phyloP scores from a whole-genome alignment of 163 green algal species.

The Prototheca cutis region DNA sequence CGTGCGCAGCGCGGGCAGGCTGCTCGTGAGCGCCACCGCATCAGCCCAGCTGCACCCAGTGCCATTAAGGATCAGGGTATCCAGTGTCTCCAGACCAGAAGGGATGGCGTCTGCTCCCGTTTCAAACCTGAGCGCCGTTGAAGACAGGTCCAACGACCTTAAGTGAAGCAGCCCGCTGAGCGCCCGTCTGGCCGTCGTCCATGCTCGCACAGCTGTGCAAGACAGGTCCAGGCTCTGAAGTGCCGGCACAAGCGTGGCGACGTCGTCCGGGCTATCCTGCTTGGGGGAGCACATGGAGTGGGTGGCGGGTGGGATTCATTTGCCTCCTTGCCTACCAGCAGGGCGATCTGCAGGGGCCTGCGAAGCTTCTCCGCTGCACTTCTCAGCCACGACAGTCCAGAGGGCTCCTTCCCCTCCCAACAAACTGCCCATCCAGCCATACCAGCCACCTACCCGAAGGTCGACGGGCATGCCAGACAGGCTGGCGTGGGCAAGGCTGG shows the following conservation, averaged over 20 bases:
- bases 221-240: constrained; percentile 1
- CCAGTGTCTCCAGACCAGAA: neutral
- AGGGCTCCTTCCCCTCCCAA: too few species aligned
- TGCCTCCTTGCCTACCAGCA: too few species aligned
- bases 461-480: constrained; percentile 7
- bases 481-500: neutral
- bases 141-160: neutral
- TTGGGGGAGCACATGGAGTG: too few species aligned
- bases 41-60: neutral
- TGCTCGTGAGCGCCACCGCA: neutral
- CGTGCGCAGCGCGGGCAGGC: constrained; percentile 1
- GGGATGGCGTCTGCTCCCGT: too few species aligned
- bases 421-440: too few species aligned
- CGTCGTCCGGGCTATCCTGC: neutral
- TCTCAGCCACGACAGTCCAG: too few species aligned
- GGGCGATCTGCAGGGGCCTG: too few species aligned
- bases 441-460: neutral
- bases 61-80: neutral
- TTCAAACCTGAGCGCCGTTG: too few species aligned
- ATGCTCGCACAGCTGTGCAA: neutral
- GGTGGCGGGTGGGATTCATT: too few species aligned
- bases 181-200: too few species aligned
- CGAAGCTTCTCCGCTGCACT: too few species aligned
- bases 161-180: neutral
- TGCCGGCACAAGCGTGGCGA: neutral